Evolutionary conservation across 495 filamentous ascomycete genomes (phyloP).

Genomic region (Evernia prunastri): DNA sequence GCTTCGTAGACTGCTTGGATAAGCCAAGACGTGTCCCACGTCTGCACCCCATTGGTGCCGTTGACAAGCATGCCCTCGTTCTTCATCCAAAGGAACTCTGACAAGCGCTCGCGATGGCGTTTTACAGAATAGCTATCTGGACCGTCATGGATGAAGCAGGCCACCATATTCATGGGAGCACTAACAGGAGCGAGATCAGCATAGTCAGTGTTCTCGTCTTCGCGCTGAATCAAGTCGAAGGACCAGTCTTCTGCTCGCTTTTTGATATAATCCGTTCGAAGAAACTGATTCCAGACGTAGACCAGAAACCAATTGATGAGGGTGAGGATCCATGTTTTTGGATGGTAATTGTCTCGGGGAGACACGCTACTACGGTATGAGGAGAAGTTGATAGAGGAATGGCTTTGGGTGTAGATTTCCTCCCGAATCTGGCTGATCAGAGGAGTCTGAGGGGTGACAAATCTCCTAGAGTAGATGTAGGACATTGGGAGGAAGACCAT

Average conservation of each 20-base stretch:
- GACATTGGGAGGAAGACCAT: conserved; percentile 89
- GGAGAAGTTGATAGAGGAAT: conserved; percentile 68
- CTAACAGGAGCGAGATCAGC: conserved; percentile 85
- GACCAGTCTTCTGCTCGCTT: conserved; percentile 68
- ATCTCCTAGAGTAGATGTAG: conserved; percentile 76
- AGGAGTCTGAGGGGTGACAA: conserved; percentile 62
- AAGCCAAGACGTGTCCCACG: conserved; percentile 88
- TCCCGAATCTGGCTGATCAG: conserved; percentile 65
- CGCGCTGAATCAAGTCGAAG: conserved; percentile 71
- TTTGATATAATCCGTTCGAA: conserved; percentile 52
- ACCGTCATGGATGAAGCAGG: conserved; percentile 77
- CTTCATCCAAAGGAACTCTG: conserved; percentile 91
- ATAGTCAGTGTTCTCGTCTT: conserved; percentile 88
- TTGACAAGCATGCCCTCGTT: conserved; percentile 88
- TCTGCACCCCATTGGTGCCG: conserved; percentile 94
- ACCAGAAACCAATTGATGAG: conserved; percentile 66
- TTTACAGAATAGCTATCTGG: conserved; percentile 67
- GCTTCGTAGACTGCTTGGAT: conserved; percentile 76
- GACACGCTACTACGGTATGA: conserved; percentile 77
- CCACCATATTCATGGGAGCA: conserved; percentile 77
- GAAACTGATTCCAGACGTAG: conserved; percentile 68
- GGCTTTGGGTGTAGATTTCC: conserved; percentile 79
- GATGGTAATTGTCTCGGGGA: conserved; percentile 80
- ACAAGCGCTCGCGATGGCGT: conserved; percentile 69
- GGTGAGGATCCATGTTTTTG: conserved; percentile 79